phyloP scores from a whole-genome alignment of 2,329 filamentous ascomycete species.

The Mycosphaerella arachidis region DNA sequence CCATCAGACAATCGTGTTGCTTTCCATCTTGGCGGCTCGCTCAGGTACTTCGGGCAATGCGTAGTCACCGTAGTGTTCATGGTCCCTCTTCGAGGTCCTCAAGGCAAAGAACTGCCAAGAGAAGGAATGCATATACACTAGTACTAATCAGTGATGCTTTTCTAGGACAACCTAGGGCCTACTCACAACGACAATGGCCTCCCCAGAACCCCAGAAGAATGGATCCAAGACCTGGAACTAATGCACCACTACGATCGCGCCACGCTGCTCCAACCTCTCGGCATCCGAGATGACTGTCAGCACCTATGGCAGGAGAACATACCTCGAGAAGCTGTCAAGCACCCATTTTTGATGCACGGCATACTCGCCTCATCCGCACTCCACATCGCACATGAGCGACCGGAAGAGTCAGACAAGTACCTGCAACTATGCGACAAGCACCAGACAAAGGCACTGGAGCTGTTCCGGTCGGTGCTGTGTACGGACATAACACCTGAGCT shows the following conservation, averaged over 20 bases:
- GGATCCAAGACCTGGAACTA: slow-evolving; percentile 29
- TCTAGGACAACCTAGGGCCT: background rate
- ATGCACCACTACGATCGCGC: slow-evolving; percentile 25
- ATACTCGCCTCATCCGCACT: slow-evolving; percentile 25
- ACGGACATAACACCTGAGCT: slow-evolving; percentile 18
- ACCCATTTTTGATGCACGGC: slow-evolving; percentile 27
- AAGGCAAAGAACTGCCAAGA: too few species aligned
- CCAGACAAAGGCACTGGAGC: slow-evolving; percentile 22
- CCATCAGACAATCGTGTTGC: background rate
- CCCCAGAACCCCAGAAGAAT: slow-evolving; percentile 13
- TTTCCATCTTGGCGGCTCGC: background rate
- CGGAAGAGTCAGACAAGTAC: slow-evolving; percentile 17
- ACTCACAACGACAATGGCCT: background rate
- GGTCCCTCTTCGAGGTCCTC: too few species aligned
- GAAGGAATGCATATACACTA: slow-evolving; percentile 1
- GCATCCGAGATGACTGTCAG: slow-evolving; percentile 12
- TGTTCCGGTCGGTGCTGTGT: slow-evolving; percentile 19
- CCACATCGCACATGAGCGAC: slow-evolving; percentile 18
- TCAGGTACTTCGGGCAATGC: too few species aligned
- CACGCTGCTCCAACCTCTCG: slow-evolving; percentile 9
- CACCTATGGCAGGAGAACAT: slow-evolving; percentile 22
- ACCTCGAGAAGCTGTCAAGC: slow-evolving; percentile 20
- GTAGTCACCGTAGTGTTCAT: too few species aligned
- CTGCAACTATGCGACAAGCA: slow-evolving; percentile 22
- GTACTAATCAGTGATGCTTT: background rate